These are phyloP conservation scores for Aegilops umbellulata DNA, from an alignment of 176 grass and related monocot genomes.

Conservation along the genomic window DNA sequence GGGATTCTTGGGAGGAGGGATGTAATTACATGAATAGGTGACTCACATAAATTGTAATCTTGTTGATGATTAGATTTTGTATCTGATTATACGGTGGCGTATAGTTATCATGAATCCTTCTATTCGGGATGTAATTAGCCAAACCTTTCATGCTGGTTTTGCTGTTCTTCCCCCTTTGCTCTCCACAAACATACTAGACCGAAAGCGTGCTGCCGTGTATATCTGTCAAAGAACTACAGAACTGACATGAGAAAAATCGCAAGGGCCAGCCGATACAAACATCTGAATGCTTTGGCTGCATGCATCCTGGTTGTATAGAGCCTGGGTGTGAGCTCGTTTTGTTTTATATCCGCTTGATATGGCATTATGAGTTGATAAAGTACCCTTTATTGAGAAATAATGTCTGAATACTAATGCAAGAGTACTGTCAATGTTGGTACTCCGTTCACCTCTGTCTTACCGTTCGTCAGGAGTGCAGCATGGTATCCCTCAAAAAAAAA, in stretches of 20 bases:
- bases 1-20: no score
- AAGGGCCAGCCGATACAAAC: background rate
- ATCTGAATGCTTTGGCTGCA: background rate
- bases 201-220: background rate
- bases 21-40: conserved; percentile 12
- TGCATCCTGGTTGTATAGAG: no score
- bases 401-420: no score
- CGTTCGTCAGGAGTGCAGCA: no score
- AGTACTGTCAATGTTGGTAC: no score
- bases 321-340: no score
- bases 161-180: background rate
- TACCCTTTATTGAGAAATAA: no score
- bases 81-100: conserved; percentile 23
- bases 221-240: background rate
- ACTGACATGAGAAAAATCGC: background rate
- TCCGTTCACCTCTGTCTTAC: no score
- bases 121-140: background rate
- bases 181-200: background rate
- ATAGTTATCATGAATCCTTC: conserved; percentile 17
- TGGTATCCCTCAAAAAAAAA: no score
- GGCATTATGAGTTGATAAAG: no score
- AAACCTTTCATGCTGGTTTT: background rate
- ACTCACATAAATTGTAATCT: conserved; percentile 34
- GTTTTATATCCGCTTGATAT: no score
- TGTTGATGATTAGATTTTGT: conserved; percentile 16